phyloP scores from a whole-genome alignment of 306 rosid species.

The Citrullus amarus region DNA sequence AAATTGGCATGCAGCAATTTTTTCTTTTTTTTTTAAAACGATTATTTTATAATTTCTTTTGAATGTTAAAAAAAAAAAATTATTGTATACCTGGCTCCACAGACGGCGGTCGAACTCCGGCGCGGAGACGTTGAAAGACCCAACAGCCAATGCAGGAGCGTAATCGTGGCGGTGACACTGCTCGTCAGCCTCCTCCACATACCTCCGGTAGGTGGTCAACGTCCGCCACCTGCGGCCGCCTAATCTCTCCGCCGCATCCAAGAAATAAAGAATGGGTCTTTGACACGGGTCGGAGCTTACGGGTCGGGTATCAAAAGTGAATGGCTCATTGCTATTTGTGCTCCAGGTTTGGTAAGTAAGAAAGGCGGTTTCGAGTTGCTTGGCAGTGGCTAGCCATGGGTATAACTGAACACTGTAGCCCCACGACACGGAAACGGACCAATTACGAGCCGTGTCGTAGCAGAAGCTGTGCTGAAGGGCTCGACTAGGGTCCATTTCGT shows the following conservation, averaged over 20 bases:
- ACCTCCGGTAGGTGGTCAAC: constrained; percentile 19
- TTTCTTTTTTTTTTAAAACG: too few relatives aligned
- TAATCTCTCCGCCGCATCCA: constrained; percentile 22
- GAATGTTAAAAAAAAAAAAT: too few relatives aligned
- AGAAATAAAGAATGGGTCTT: constrained; percentile 25
- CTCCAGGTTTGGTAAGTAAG: constrained; percentile 47
- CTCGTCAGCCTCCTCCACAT: background rate
- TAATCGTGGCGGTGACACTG: constrained; percentile 15
- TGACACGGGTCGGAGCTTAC: constrained; percentile 21
- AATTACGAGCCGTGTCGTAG: constrained; percentile 40
- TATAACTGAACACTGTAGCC: constrained; percentile 48
- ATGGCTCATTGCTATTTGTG: constrained; percentile 21
- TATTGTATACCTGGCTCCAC: constrained; percentile 45
- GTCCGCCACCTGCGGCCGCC: background rate
- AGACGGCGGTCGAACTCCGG: constrained; percentile 6
- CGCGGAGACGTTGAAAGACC: constrained; percentile 33
- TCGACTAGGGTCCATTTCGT: constrained; percentile 47
- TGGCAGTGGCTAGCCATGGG: constrained; percentile 29
- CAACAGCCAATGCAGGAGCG: constrained; percentile 13
- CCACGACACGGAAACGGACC: constrained; percentile 75
- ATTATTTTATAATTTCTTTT: too few relatives aligned
- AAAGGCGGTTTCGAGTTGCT: constrained; percentile 30
- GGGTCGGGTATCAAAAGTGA: constrained; percentile 41
- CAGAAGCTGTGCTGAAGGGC: constrained; percentile 40
- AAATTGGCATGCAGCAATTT: too few relatives aligned